These are phyloP conservation scores for Penicillium maclennaniae DNA, from an alignment of 495 filamentous ascomycete species.

Conservation along the genomic window DNA sequence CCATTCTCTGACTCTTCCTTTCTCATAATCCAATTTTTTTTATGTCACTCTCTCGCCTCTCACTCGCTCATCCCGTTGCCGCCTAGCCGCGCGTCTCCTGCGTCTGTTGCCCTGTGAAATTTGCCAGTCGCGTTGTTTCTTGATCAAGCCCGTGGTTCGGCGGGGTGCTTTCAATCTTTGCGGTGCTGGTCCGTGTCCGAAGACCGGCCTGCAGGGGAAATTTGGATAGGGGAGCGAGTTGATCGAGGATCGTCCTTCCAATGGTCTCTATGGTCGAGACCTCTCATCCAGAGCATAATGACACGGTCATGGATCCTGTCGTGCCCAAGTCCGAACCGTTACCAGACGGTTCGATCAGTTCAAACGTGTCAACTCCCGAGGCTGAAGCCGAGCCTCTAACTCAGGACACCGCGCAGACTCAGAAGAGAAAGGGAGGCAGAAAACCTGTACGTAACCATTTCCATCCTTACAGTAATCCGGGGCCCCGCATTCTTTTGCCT, in stretches of 20 bases:
- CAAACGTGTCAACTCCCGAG: slow-evolving; percentile 52
- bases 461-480: slow-evolving; percentile 18
- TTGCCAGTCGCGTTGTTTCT: neutral
- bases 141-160: slow-evolving; percentile 11
- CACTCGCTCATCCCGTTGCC: slow-evolving; percentile 36
- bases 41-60: slow-evolving; percentile 40
- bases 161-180: slow-evolving; percentile 8
- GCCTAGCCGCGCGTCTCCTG: slow-evolving; percentile 47
- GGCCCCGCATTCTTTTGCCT: slow-evolving; percentile 31
- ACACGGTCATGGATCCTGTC: slow-evolving; percentile 40
- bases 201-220: slow-evolving; percentile 16
- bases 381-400: slow-evolving; percentile 52
- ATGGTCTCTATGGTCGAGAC: slow-evolving; percentile 50
- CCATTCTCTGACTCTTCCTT: slow-evolving; percentile 34
- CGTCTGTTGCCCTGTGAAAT: slow-evolving; percentile 23
- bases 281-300: slow-evolving; percentile 37
- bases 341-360: slow-evolving; percentile 48
- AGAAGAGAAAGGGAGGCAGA: slow-evolving; percentile 93
- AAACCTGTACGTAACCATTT: slow-evolving; percentile 74
- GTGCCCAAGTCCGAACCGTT: slow-evolving; percentile 46
- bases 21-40: slow-evolving; percentile 42
- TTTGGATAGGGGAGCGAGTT: neutral
- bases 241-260: slow-evolving; percentile 14
- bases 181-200: slow-evolving; percentile 7
- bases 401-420: slow-evolving; percentile 57